Base-by-base conservation (phyloP, 169 alveolate species). In the Babesia gibsoni region DNA sequence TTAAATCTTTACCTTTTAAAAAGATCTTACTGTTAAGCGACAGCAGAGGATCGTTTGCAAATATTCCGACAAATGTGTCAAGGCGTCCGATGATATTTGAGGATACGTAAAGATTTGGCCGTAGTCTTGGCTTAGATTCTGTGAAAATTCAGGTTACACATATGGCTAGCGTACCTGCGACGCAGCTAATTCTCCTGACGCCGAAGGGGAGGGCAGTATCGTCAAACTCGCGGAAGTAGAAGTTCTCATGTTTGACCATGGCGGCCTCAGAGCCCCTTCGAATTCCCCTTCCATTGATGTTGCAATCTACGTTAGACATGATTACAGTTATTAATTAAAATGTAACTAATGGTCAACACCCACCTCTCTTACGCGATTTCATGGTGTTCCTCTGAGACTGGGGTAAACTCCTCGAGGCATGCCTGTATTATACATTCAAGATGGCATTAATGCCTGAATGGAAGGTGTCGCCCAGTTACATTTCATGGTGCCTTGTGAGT, bases 211-310 rank as follows among this genome's bases (percentile, higher is more conserved):
- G 9, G 16, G 59, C 54, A 4, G 18, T 33, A n/a, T 46, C 32
- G 58, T 69, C 81, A n/a, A 69, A 45, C 25, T 69, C 81, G 9
- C 63, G 57, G 59, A 69, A 58, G 41, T 69, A 52, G 29, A 69
- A 49, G 37, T 33, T 69, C 59, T 69, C 81, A 39, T 30, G 65
- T 33, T 52, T 54, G 2, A 69, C 67, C 35, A 69, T 57, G n/a
- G 81, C 81, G 25, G 58, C 81, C 81, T 69, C 81, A 36, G 43
- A 57, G 33, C 81, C 81, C 25, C 73, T 10, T 4, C 57, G 57
- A 20, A 69, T 69, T 25, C 81, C 81, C 37, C 67, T 39, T 2
- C 81, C 81, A 18, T 69, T 69, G 32, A 69, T 56, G 22, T 46
- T 49, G 58, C 72, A 18, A 45, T 61, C 72, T 61, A 48, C 45